Evolutionary conservation across 2,329 filamentous ascomycete genomes (phyloP), one percentile per base, ranked within the genome.

Genomic region (Exophiala aquamarina): DNA sequence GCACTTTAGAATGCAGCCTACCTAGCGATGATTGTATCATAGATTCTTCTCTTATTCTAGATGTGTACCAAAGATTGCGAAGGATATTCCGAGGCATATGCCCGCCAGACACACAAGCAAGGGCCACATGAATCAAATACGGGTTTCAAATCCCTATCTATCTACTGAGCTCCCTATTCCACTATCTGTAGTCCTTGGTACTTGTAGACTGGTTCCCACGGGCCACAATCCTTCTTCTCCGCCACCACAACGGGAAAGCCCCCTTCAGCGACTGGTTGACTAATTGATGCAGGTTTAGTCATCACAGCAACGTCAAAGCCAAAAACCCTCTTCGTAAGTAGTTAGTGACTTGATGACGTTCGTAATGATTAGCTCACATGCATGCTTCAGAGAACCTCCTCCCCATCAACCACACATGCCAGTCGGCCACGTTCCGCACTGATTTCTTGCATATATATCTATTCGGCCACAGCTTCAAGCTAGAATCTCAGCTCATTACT

Each of bases 281-380:
- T 37, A 37, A 37, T 37, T 15, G 10, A 18, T 18, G 35, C 18
- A 37, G 14, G 35, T 37, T 37, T 37, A 37, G 35, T 37, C 35
- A 37, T 37, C 13, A 18, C 5, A 18, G 32, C 13, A 14, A n/a
- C 32, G 32, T 14, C 6, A 34, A n/a, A n/a, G 14, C 6, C 13
- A 6, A n/a, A 34, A 14, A 5, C 6, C 6, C 32, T 6, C 6
- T 34, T 6, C 17, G 7, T 18, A 6, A n/a, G n/a, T n/a, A n/a
- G n/a, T n/a, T n/a, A n/a, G n/a, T n/a, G n/a, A n/a, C n/a, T n/a
- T n/a, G n/a, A n/a, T n/a, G n/a, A n/a, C 14, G 17, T 34, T 34
- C 32, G 32, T 34, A 6, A 34, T 34, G 32, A 34, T 34, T 34
- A 34, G 32, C 32, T 34, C 32, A 34, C 17, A 14, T n/a, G 14